Evolutionary conservation across 169 alveolate genomes (phyloP), one percentile per base, ranked within the genome.

Genomic region (Cryptosporidium ubiquitum): DNA sequence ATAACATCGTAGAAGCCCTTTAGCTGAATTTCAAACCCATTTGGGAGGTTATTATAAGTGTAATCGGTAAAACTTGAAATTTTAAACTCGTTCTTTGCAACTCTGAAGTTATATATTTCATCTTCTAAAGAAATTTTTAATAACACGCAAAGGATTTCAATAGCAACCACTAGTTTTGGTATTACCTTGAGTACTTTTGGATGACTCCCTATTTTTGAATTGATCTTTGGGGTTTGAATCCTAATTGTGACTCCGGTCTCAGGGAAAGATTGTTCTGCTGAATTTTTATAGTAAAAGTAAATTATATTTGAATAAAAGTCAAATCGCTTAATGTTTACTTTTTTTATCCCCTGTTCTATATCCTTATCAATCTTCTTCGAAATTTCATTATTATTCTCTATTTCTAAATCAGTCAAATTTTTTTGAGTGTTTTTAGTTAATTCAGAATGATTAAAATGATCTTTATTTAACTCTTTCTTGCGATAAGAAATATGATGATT

Each of bases 231-330:
- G 35, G 85, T 73, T 26, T 55, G 85, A 33, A 73, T 73, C 29
- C 85, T 31, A 0, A 73, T 73, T 20, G 57, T 10, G 29, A 73
- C n/a, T 10, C 71, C 23, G 14, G 71, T 60, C 23, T 73, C 85
- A 14, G 85, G 85, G 26, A 55, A n/a, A 12, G 69, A 52, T n/a
- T 37, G 26, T 0, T 37, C n/a, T 6, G 18, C 70, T 10, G 58
- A 23, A 42, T 57, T 73, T 44, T 73, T 73, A 26, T 73, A 73
- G 52, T 73, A 73, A 29, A 73, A 73, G 68, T 73, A 52, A 18
- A 73, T 31, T 6, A 73, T 73, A 18, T 73, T 58, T 1, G 85
- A 58, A 44, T 52, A 73, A 57, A 51, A 73, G 44, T 44, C 70
- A 51, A 52, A 37, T 10, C 33, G 33, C n/a, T 5, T 39, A 18